Conservation (phyloP, 495 filamentous ascomycete species). For the Lophiostoma macrostomum region DNA sequence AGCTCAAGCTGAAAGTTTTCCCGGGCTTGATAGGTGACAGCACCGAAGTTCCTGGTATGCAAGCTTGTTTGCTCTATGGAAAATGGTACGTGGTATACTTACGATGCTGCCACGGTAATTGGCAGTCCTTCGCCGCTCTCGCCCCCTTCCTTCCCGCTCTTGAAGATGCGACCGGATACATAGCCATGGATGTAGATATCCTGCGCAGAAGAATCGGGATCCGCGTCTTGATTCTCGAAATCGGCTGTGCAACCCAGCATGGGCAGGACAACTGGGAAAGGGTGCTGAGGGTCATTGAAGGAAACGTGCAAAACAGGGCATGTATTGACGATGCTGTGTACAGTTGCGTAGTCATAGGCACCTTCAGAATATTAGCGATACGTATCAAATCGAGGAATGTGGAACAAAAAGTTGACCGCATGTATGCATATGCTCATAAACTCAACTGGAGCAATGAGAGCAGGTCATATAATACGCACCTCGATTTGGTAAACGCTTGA, state of each 20-base stretch:
- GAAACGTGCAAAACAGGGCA: slow-evolving; percentile 50
- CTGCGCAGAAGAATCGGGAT: slow-evolving; percentile 55
- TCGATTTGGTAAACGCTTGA: slow-evolving; percentile 6
- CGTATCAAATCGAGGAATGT: background rate
- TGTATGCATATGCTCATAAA: background rate
- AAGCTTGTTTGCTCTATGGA: too few relatives aligned
- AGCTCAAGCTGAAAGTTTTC: too few relatives aligned
- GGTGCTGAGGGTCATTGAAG: slow-evolving; percentile 55
- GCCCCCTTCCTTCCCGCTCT: slow-evolving; percentile 43
- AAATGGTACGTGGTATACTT: background rate
- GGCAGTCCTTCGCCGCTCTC: slow-evolving; percentile 30
- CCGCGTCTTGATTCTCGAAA: slow-evolving; percentile 50
- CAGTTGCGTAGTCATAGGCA: slow-evolving; percentile 68
- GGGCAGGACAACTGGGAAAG: slow-evolving; percentile 74
- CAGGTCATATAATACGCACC: too few relatives aligned
- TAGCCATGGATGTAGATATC: slow-evolving; percentile 89
- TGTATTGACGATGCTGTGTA: slow-evolving; percentile 76
- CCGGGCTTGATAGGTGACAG: too few relatives aligned
- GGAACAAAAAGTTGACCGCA: background rate
- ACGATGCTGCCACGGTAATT: slow-evolving; percentile 17
- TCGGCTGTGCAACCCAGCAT: slow-evolving; percentile 85
- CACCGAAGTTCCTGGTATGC: too few relatives aligned
- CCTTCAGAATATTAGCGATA: background rate
- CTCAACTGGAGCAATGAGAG: too few relatives aligned
- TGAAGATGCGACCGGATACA: slow-evolving; percentile 74